phyloP scores from a whole-genome alignment of 805 yeast species.

The Jamesozyma gamospora region DNA sequence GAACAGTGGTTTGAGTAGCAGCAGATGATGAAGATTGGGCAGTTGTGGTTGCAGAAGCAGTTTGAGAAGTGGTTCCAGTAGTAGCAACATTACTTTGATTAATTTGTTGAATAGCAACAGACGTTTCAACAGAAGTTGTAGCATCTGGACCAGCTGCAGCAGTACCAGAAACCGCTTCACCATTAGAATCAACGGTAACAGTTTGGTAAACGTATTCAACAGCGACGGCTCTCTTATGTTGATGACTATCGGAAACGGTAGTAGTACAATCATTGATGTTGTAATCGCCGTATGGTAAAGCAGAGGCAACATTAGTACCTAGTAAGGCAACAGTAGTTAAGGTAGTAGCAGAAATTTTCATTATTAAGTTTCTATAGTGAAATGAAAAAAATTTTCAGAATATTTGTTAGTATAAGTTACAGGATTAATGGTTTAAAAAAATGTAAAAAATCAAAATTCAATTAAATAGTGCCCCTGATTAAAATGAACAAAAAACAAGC shows the following conservation, averaged over 20 bases:
- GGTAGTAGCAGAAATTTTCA: slow-evolving; percentile 30
- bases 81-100: neutral
- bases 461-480: no score
- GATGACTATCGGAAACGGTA: slow-evolving; percentile 31
- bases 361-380: slow-evolving; percentile 11
- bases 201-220: slow-evolving; percentile 46
- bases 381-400: no score
- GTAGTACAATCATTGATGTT: slow-evolving; percentile 22
- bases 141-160: slow-evolving; percentile 3
- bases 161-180: slow-evolving; percentile 38
- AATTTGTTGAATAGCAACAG: neutral
- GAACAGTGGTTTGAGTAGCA: no score
- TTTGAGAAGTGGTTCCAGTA: neutral
- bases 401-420: no score
- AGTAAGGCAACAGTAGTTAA: slow-evolving; percentile 21
- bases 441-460: no score
- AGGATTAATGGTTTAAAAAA: no score
- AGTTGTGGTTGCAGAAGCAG: neutral
- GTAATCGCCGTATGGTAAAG: slow-evolving; percentile 33
- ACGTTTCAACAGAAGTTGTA: slow-evolving; percentile 2
- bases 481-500: no score
- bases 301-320: slow-evolving; percentile 25
- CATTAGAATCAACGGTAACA: slow-evolving; percentile 52
- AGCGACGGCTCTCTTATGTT: slow-evolving; percentile 44
- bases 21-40: no score